Percentiles rank a stretch among this genome's conserved stretches.
Evolutionary conservation across 129 eudicot species (phyloP).

Genomic region (Mikania micrantha): DNA sequence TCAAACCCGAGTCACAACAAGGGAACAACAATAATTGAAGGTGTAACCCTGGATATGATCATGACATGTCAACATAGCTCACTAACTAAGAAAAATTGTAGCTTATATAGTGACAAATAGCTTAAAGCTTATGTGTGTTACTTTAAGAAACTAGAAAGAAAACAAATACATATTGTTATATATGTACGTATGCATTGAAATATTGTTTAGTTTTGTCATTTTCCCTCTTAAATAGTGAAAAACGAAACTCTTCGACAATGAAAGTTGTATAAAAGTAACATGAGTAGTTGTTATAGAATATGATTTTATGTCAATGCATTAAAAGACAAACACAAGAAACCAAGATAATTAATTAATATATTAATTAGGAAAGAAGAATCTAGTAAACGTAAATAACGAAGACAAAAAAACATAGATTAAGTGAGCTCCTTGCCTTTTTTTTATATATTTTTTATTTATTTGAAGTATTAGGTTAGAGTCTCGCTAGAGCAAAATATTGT

Average conservation of each 20-base stretch:
- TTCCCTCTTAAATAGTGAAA: background rate
- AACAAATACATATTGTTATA: background rate
- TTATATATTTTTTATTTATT: too few species aligned
- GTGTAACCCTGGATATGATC: too few species aligned
- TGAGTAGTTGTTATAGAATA: background rate
- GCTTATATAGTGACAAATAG: too few species aligned
- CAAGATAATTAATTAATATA: conserved; percentile 18
- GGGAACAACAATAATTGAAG: too few species aligned
- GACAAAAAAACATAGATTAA: conserved; percentile 7
- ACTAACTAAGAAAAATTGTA: too few species aligned
- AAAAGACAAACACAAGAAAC: conserved; percentile 31
- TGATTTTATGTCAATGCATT: conserved; percentile 26
- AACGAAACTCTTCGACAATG: background rate
- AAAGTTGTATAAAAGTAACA: background rate
- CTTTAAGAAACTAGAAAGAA: too few species aligned
- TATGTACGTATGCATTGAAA: background rate
- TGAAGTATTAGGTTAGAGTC: too few species aligned
- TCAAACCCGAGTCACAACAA: too few species aligned
- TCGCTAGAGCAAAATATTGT: too few species aligned
- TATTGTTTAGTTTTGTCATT: background rate
- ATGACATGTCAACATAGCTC: too few species aligned
- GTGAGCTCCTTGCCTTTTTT: too few species aligned
- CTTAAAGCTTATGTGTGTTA: too few species aligned
- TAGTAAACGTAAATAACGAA: background rate
- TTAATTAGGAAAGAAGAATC: background rate